Evolutionary conservation across 2,329 filamentous ascomycete species (phyloP).

Genomic region (Plectosphaerella sp.): DNA sequence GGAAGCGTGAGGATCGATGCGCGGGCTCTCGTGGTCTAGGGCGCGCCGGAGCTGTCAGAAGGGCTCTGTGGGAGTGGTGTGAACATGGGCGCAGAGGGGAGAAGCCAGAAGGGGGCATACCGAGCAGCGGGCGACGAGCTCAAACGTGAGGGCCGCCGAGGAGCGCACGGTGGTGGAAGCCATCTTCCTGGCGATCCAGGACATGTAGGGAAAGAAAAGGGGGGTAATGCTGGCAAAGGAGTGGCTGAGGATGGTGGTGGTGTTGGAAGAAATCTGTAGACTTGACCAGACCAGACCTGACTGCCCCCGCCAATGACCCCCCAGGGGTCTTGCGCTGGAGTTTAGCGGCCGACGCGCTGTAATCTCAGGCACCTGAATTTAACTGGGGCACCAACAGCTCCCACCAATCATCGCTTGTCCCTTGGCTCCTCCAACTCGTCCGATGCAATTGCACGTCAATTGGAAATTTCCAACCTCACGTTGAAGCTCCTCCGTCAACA

Average conservation of each 20-base stretch:
- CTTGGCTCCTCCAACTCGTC: slow-evolving; percentile 2
- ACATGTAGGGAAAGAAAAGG: slow-evolving; percentile 4
- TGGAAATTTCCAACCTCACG: slow-evolving; percentile 10
- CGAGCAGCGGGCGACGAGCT: slow-evolving; percentile 74
- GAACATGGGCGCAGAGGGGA: background rate
- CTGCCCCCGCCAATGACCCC: no score
- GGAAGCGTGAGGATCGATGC: slow-evolving; percentile 84
- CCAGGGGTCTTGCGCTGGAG: background rate
- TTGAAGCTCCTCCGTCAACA: background rate
- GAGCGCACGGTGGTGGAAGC: slow-evolving; percentile 44
- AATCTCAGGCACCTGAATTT: no score
- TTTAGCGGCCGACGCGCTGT: no score
- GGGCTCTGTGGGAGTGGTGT: background rate
- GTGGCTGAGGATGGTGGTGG: no score
- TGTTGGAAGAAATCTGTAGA: background rate
- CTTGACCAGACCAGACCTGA: no score
- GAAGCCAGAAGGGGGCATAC: slow-evolving; percentile 43
- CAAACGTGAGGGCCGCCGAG: slow-evolving; percentile 69
- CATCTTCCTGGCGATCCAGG: slow-evolving; percentile 33
- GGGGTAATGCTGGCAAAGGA: background rate
- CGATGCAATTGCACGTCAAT: slow-evolving; percentile 3
- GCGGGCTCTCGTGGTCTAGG: slow-evolving; percentile 86
- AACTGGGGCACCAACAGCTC: background rate
- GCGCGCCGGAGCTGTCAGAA: slow-evolving; percentile 3
- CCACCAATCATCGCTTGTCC: slow-evolving; percentile 4